phyloP scores from a whole-genome alignment of 1,284 basidiomycete species.

The Chalciporus sp. region DNA sequence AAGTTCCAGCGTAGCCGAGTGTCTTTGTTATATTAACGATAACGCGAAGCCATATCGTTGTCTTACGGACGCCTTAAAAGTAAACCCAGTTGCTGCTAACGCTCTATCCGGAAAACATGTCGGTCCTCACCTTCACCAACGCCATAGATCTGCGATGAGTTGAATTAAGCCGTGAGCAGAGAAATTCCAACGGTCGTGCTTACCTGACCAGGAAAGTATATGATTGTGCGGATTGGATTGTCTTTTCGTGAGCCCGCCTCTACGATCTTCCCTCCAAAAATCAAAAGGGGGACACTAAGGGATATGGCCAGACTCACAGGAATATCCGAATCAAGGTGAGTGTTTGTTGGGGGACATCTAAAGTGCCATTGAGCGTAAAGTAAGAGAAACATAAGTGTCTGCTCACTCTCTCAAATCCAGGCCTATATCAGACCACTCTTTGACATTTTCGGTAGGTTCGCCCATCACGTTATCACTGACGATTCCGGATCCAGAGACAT shows the following conservation, averaged over 20 bases:
- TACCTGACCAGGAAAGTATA: constrained; percentile 40
- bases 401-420: constrained; percentile 35
- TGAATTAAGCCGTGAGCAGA: neutral
- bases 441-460: constrained; percentile 33
- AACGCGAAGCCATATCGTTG: constrained; percentile 36
- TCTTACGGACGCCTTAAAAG: constrained; percentile 37
- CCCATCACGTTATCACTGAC: constrained; percentile 42
- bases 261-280: constrained; percentile 30
- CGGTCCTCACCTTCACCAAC: constrained; percentile 37
- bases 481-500: constrained; percentile 44
- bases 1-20: constrained; percentile 39
- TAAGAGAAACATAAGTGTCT: neutral
- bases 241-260: constrained; percentile 42
- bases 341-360: constrained; percentile 32
- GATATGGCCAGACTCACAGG: constrained; percentile 20
- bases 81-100: neutral
- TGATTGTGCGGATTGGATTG: constrained; percentile 45
- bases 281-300: neutral
- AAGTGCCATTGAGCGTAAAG: neutral
- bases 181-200: constrained; percentile 14
- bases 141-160: constrained; percentile 39
- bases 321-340: constrained; percentile 41
- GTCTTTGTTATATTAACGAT: constrained; percentile 37
- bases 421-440: constrained; percentile 40
- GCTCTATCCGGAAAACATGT: neutral